These are phyloP conservation scores for Mortierella polycephala DNA, from an alignment of 371 early-diverging fungal genomes.

Conservation along the genomic window DNA sequence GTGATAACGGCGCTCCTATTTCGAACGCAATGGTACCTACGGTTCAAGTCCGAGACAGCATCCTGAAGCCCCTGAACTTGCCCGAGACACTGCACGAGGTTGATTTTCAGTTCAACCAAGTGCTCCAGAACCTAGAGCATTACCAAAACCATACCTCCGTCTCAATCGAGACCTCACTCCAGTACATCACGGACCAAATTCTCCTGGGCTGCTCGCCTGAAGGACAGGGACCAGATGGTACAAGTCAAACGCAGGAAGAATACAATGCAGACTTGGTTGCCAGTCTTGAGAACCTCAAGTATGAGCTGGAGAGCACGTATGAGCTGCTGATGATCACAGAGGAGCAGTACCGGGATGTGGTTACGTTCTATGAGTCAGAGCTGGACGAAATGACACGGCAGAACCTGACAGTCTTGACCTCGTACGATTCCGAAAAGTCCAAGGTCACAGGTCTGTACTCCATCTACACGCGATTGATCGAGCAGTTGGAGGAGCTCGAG, in stretches of 20 bases:
- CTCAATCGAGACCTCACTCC: constrained; percentile 63
- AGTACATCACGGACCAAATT: constrained; percentile 65
- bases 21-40: constrained; percentile 17
- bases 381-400: constrained; percentile 61
- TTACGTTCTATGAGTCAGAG: constrained; percentile 65
- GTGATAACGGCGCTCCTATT: constrained; percentile 5
- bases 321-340: constrained; percentile 68
- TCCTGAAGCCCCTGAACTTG: constrained; percentile 47
- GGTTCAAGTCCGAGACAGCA: constrained; percentile 42
- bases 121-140: constrained; percentile 62
- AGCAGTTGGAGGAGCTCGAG: constrained; percentile 54
- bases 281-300: constrained; percentile 56
- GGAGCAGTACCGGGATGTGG: constrained; percentile 62
- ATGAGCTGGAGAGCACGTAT: constrained; percentile 65
- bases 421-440: constrained; percentile 54
- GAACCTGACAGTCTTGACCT: constrained; percentile 42
- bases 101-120: constrained; percentile 63
- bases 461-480: constrained; percentile 45
- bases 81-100: constrained; percentile 56
- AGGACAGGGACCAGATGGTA: constrained; percentile 31
- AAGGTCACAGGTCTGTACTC: constrained; percentile 42
- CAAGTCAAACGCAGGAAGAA: constrained; percentile 44
- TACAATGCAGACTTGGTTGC: constrained; percentile 43
- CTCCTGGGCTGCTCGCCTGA: constrained; percentile 46
- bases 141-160: constrained; percentile 68